phyloP scores from a whole-genome alignment of 2,329 filamentous ascomycete genomes.

The Graphilbum sp. region DNA sequence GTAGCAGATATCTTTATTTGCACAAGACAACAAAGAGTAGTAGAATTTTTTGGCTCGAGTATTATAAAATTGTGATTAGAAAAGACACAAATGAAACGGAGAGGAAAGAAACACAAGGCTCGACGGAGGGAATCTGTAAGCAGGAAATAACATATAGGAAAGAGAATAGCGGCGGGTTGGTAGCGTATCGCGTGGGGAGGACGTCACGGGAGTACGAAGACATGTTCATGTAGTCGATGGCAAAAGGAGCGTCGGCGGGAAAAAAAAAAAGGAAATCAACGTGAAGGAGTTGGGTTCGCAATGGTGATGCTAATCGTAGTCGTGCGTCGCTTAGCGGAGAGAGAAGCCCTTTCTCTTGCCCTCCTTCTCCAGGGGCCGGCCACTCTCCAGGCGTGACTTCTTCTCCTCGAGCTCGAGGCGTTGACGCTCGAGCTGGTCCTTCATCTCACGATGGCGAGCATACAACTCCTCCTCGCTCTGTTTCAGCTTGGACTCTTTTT shows the following conservation, averaged over 20 bases:
- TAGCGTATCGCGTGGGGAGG: conserved; percentile 28
- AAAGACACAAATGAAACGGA: neutral
- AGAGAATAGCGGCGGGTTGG: conserved; percentile 36
- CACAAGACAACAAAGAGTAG: neutral
- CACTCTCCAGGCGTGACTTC: conserved; percentile 89
- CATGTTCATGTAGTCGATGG: conserved; percentile 26
- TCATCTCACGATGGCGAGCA: conserved; percentile 97
- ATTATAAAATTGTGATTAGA: neutral
- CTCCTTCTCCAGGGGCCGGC: conserved; percentile 91
- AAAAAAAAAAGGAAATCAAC: conserved; percentile 10
- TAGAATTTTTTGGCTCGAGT: neutral
- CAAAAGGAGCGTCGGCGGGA: conserved; percentile 13
- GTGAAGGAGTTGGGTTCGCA: neutral
- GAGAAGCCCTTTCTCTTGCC: conserved; percentile 99
- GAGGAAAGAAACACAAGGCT: conserved; percentile 12
- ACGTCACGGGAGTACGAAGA: conserved; percentile 40
- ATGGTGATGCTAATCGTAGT: neutral
- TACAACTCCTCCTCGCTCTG: conserved; percentile 99
- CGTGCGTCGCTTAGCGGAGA: conserved; percentile 52
- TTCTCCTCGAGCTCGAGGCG: conserved; percentile 93
- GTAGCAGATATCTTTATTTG: neutral
- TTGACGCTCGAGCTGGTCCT: conserved; percentile 95
- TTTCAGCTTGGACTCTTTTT: conserved; percentile 99
- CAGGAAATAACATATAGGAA: conserved; percentile 25
- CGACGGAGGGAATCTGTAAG: conserved; percentile 22